These are phyloP conservation scores for Maudiozyma pseudohumilis DNA, from an alignment of 805 yeast species.

Conservation along the genomic window DNA sequence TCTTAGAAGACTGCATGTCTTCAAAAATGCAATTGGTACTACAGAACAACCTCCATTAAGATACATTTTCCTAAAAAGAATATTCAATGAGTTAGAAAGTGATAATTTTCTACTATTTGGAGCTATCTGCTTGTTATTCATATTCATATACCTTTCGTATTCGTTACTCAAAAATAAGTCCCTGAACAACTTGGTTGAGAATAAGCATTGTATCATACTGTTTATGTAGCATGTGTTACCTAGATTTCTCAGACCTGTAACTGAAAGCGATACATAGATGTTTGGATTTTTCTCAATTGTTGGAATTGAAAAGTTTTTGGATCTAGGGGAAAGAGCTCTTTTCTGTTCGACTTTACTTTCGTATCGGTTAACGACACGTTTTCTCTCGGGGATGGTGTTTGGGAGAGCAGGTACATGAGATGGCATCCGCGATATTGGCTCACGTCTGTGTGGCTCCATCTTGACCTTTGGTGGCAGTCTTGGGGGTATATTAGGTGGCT, in stretches of 20 bases:
- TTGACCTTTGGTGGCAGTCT: constrained; percentile 5
- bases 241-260: constrained; percentile 56
- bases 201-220: constrained; percentile 60
- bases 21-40: constrained; percentile 55
- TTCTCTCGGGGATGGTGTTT: background rate
- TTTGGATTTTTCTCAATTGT: constrained; percentile 31
- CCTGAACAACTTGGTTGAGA: constrained; percentile 43
- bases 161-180: constrained; percentile 37
- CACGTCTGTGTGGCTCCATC: background rate
- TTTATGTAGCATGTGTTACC: constrained; percentile 74
- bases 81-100: constrained; percentile 40
- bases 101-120: constrained; percentile 3
- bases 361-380: background rate
- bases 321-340: background rate
- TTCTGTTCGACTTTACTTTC: background rate
- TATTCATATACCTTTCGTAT: constrained; percentile 33
- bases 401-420: constrained; percentile 13
- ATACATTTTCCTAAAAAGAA: constrained; percentile 48
- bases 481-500: constrained; percentile 1
- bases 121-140: constrained; percentile 15
- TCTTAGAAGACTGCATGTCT: constrained; percentile 40
- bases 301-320: constrained; percentile 24
- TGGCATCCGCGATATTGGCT: constrained; percentile 3
- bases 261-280: constrained; percentile 35
- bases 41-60: constrained; percentile 51